Percentiles rank a stretch among this genome's conserved stretches.
Conservation (phyloP, 768 basidiomycete genomes). For the Nidula microcarpa region DNA sequence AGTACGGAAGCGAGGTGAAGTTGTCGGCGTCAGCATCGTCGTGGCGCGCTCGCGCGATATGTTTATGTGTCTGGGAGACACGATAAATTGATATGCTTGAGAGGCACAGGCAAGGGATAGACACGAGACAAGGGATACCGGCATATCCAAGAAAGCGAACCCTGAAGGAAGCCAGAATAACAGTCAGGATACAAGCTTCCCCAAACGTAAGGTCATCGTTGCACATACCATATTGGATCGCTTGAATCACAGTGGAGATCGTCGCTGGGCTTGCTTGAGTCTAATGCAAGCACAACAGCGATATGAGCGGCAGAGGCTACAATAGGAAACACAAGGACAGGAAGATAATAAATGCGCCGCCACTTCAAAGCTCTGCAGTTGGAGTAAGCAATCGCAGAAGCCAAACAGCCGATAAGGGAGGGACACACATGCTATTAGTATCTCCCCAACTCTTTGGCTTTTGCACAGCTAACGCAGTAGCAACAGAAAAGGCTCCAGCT, state of each 20-base stretch:
- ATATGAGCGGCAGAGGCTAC: slow-evolving; percentile 39
- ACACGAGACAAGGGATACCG: slow-evolving; percentile 47
- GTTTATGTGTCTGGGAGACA: slow-evolving; percentile 28
- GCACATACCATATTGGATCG: slow-evolving; percentile 53
- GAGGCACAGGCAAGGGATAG: slow-evolving; percentile 49
- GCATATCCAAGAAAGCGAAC: slow-evolving; percentile 63
- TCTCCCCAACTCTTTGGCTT: slow-evolving; percentile 39
- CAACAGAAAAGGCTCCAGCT: slow-evolving; percentile 39
- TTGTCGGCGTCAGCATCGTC: slow-evolving; percentile 14
- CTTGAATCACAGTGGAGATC: slow-evolving; percentile 59
- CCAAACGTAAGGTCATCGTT: neutral
- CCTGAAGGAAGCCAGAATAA: slow-evolving; percentile 30
- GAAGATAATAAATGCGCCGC: slow-evolving; percentile 39
- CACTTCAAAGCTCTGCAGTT: slow-evolving; percentile 43
- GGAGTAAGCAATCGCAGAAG: neutral
- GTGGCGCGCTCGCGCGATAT: slow-evolving; percentile 32
- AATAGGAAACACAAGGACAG: slow-evolving; percentile 47
- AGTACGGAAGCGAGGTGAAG: slow-evolving; percentile 1
- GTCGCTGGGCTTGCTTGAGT: slow-evolving; percentile 43
- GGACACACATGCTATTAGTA: slow-evolving; percentile 5
- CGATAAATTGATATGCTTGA: slow-evolving; percentile 39
- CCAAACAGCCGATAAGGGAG: too few species aligned
- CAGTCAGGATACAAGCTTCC: neutral
- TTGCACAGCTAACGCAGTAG: slow-evolving; percentile 33
- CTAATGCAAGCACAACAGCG: slow-evolving; percentile 34